A percentile compares a stretch with the other conserved stretches of the same genome.
Conservation (phyloP, 495 filamentous ascomycete species). For the Hypoxylon lienhwacheense region DNA sequence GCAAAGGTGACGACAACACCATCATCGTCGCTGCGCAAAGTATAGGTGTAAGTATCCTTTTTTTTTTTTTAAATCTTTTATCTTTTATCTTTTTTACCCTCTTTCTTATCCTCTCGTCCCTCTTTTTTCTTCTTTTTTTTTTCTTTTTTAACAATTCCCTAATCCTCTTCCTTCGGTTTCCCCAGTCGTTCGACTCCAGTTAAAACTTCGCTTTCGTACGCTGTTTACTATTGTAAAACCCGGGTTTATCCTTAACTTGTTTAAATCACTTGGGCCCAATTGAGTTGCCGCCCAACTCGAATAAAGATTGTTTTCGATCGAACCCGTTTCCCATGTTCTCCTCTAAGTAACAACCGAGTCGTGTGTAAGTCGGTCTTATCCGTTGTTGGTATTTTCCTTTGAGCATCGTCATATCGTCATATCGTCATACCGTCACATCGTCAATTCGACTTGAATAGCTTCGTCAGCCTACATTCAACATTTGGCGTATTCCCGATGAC, state of each 20-base stretch:
- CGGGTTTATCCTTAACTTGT: background rate
- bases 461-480: too few relatives aligned
- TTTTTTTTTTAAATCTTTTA: slow-evolving; percentile 17
- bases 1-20: slow-evolving; percentile 36
- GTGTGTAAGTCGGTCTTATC: too few relatives aligned
- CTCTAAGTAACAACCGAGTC: too few relatives aligned
- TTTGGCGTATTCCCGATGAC: too few relatives aligned
- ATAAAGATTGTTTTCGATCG: too few relatives aligned
- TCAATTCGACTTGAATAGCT: too few relatives aligned
- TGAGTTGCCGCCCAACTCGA: slow-evolving; percentile 16
- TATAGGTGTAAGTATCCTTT: too few relatives aligned
- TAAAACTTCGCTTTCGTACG: too few relatives aligned
- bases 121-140: slow-evolving; percentile 15
- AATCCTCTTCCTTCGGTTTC: background rate
- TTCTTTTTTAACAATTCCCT: background rate
- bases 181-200: background rate
- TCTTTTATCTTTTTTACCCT: background rate
- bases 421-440: too few relatives aligned
- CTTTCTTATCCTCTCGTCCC: slow-evolving; percentile 1
- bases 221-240: background rate
- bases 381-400: too few relatives aligned
- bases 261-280: slow-evolving; percentile 16
- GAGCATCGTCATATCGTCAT: too few relatives aligned
- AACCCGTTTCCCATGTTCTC: too few relatives aligned
- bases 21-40: slow-evolving; percentile 29